These are phyloP conservation scores for Cladochytrium replicatum DNA, from an alignment of 192 early-diverging fungal genomes.

Conservation along the genomic window DNA sequence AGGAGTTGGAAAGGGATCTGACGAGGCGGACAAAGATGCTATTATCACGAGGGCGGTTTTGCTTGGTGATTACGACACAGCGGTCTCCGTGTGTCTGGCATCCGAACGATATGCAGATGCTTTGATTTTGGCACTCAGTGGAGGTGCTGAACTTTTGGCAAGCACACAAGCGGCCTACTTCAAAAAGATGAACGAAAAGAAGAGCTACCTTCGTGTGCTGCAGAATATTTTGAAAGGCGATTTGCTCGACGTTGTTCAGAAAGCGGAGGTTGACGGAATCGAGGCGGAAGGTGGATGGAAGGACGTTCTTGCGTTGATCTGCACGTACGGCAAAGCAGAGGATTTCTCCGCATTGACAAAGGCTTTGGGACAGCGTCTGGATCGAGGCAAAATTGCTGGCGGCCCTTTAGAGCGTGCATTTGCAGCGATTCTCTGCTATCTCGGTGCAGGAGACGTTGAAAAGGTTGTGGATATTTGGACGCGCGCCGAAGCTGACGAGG, in stretches of 20 bases:
- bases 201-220: conserved; percentile 75
- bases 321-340: conserved; percentile 83
- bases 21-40: conserved; percentile 64
- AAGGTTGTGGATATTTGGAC: conserved; percentile 76
- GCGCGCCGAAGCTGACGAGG: conserved; percentile 19
- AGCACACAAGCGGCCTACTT: conserved; percentile 80
- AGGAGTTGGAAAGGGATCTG: conserved; percentile 17
- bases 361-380: conserved; percentile 31
- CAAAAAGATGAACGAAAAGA: conserved; percentile 51
- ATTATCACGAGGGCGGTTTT: conserved; percentile 78
- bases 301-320: conserved; percentile 83
- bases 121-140: conserved; percentile 78
- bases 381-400: no score
- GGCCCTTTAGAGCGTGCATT: no score
- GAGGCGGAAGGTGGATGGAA: conserved; percentile 66
- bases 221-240: conserved; percentile 73
- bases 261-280: conserved; percentile 58
- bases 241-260: conserved; percentile 66
- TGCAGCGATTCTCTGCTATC: conserved; percentile 68
- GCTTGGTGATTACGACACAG: conserved; percentile 86
- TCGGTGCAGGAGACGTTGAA: conserved; percentile 71
- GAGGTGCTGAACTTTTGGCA: conserved; percentile 62
- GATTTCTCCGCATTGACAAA: conserved; percentile 41
- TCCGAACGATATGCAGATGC: conserved; percentile 78
- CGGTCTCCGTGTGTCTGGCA: conserved; percentile 77